Evolutionary conservation across 345 rosid species (phyloP).

Genomic region (Sisymbrium altissimum): DNA sequence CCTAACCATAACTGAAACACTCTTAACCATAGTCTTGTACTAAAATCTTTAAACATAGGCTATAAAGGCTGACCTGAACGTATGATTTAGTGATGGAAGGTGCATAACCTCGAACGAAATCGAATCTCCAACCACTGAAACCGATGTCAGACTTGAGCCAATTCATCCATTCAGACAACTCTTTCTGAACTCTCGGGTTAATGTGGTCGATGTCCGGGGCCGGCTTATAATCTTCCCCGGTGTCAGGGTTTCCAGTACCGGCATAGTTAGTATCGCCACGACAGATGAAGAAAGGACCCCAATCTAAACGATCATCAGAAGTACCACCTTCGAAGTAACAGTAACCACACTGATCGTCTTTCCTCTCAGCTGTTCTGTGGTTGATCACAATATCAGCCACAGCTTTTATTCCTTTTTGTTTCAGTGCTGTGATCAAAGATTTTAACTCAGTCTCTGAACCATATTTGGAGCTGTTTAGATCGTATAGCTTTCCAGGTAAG

Average conservation of each 20-base stretch:
- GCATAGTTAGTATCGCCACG: slow-evolving; percentile 44
- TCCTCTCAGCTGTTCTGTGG: slow-evolving; percentile 74
- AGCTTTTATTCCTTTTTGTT: slow-evolving; percentile 53
- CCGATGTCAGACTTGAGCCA: slow-evolving; percentile 80
- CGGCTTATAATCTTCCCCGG: slow-evolving; percentile 43
- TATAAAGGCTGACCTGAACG: slow-evolving; percentile 15
- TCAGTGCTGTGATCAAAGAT: slow-evolving; percentile 50
- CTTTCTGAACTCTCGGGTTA: slow-evolving; percentile 58
- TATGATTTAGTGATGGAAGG: slow-evolving; percentile 53
- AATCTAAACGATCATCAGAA: slow-evolving; percentile 68
- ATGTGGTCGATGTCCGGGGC: slow-evolving; percentile 93
- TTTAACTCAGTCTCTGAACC: slow-evolving; percentile 58
- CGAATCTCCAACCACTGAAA: slow-evolving; percentile 76
- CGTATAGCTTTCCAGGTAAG: slow-evolving; percentile 86
- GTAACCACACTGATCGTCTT: slow-evolving; percentile 62
- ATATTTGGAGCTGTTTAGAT: slow-evolving; percentile 63
- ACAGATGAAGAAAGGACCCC: slow-evolving; percentile 81
- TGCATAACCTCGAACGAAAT: slow-evolving; percentile 66
- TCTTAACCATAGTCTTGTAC: not conserved
- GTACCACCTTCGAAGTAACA: slow-evolving; percentile 87
- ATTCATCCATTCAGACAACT: slow-evolving; percentile 85
- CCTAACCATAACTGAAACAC: not conserved
- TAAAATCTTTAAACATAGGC: not conserved
- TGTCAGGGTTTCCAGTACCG: slow-evolving; percentile 70
- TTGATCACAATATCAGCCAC: slow-evolving; percentile 85